Evolutionary conservation across 768 basidiomycete species (phyloP).

Genomic region (Xanthoconium stramineum): DNA sequence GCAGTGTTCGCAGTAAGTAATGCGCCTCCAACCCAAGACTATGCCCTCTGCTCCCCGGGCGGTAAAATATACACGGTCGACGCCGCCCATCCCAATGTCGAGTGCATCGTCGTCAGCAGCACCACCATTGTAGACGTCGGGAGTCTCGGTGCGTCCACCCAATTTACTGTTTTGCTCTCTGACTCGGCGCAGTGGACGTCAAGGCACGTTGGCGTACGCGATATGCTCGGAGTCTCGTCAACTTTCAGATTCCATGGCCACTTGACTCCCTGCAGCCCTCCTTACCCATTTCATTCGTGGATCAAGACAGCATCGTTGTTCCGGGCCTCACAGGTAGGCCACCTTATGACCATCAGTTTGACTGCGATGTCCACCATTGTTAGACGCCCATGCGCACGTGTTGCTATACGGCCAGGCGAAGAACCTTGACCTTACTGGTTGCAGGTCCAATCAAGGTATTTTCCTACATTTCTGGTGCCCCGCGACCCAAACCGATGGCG

Average conservation of each 20-base stretch:
- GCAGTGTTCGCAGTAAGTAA: background rate
- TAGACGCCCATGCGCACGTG: slow-evolving; percentile 81
- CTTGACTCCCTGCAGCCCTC: slow-evolving; percentile 19
- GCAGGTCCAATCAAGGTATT: slow-evolving; percentile 57
- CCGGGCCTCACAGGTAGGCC: slow-evolving; percentile 68
- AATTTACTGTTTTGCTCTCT: background rate
- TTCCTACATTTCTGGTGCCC: background rate
- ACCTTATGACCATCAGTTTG: background rate
- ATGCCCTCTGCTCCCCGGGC: slow-evolving; percentile 55
- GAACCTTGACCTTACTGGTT: slow-evolving; percentile 60
- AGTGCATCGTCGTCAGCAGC: slow-evolving; percentile 59
- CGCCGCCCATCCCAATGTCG: slow-evolving; percentile 42
- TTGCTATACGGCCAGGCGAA: slow-evolving; percentile 66
- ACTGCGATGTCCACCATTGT: background rate
- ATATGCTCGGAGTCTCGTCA: background rate
- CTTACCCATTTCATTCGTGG: slow-evolving; percentile 23
- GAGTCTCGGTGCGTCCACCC: slow-evolving; percentile 39
- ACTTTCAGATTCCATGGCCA: slow-evolving; percentile 25
- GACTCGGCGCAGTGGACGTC: slow-evolving; percentile 19
- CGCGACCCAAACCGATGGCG: background rate
- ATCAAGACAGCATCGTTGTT: slow-evolving; percentile 48
- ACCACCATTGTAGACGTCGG: slow-evolving; percentile 49
- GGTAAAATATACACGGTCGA: slow-evolving; percentile 72
- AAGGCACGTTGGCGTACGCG: slow-evolving; percentile 22
- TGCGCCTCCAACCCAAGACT: slow-evolving; percentile 25